Base-by-base conservation (phyloP, 352 stramenopile genomes). In the Globisporangium solare region DNA sequence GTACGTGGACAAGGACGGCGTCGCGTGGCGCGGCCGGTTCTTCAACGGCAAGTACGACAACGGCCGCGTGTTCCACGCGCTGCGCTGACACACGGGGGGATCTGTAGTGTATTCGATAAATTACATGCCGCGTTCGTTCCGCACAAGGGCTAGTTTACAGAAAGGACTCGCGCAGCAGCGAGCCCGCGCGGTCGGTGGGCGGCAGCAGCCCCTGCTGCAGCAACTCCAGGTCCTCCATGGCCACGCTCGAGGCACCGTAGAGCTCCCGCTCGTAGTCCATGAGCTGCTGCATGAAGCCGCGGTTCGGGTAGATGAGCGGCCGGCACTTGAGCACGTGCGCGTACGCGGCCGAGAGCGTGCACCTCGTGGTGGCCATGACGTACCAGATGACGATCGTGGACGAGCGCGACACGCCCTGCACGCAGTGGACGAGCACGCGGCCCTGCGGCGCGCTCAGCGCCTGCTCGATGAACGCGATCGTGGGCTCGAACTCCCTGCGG, bases 41-140 rank as follows among this genome's bases (percentile, higher is more conserved):
- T 67, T 89, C 50, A 92, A 91, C 61, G 85, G 85, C 57, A 92
- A 91, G 63, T 91, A 79, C 59, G 78, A 92, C 82, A 95, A 89
- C 54, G 83, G 83, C 21, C 75, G 77, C 41, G 74, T 91, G 35
- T 95, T 88, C 70, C 77, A 89, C 55, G 73, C 69, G 40, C 63
- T 95, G 53, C 79, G 83, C 49, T 94, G 60, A 83, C n/a, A n/a
- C n/a, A 27, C 37, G 42, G 12, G 42, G 15, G 6, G 6, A 10
- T n/a, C 22, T n/a, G 22, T 45, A 17, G 20, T 43, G 18, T 47
- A 42, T 42, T 58, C 20, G 50, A 56, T 56, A 56, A 56, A 56
- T 55, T 55, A 60, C 27, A 45, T 46, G 47, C 27, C 27, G 27
- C 27, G 27, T 35, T 35, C 27, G 27, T 35, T 35, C 27, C 27